Percentiles rank a stretch among this genome's conserved stretches.
Evolutionary conservation across 345 rosid genomes (phyloP).

Genomic region (Clarkia xantiana): DNA sequence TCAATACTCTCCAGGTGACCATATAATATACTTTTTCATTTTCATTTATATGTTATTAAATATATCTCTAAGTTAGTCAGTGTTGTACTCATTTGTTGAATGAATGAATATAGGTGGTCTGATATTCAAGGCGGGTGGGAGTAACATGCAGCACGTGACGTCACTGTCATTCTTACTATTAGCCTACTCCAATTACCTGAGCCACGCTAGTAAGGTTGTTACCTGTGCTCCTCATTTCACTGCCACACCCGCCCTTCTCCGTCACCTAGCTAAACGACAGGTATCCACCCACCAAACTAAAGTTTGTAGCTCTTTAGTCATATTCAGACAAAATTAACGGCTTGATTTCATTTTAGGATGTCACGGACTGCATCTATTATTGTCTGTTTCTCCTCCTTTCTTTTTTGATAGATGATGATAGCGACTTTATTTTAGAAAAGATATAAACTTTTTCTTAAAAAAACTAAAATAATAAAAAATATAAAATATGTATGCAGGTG

Average conservation of each 20-base stretch:
- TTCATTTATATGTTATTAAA: not conserved
- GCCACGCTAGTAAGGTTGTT: slow-evolving; percentile 46
- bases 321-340: not conserved
- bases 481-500: slow-evolving; percentile 35
- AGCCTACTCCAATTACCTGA: slow-evolving; percentile 75
- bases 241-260: slow-evolving; percentile 47
- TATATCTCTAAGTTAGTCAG: not conserved
- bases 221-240: slow-evolving; percentile 36
- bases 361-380: not conserved
- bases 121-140: slow-evolving; percentile 75
- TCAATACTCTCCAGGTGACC: slow-evolving; percentile 86
- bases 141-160: slow-evolving; percentile 98
- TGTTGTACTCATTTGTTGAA: not conserved
- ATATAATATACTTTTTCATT: not conserved
- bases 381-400: not conserved
- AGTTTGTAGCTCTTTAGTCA: not conserved
- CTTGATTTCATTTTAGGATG: not conserved
- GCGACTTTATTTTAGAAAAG: no score
- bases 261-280: slow-evolving; percentile 48
- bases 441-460: no score
- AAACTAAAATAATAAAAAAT: no score
- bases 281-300: no score
- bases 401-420: no score
- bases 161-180: slow-evolving; percentile 68
- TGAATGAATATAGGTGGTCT: slow-evolving; percentile 42